Conservation (phyloP, 164 flowering plant species). For the Piper betle region DNA sequence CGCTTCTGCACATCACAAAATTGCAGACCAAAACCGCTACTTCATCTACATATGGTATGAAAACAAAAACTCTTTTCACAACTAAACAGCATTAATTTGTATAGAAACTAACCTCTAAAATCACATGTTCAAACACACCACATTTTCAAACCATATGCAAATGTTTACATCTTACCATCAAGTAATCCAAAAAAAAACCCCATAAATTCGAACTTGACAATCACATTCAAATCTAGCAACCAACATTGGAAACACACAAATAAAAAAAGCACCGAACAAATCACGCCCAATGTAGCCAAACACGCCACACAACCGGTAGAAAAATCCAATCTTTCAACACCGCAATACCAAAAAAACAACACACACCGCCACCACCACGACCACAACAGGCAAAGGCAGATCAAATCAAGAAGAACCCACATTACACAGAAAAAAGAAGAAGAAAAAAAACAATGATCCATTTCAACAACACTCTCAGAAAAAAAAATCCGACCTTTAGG, state of each 20-base stretch:
- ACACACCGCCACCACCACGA: not conserved
- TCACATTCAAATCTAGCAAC: not conserved
- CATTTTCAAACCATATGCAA: too few relatives aligned
- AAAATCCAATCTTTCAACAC: too few relatives aligned
- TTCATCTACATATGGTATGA: too few relatives aligned
- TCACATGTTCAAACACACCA: too few relatives aligned
- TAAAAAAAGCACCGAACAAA: not conserved
- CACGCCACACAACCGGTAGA: not conserved
- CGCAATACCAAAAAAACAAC: too few relatives aligned
- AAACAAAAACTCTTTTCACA: too few relatives aligned
- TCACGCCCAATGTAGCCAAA: not conserved
- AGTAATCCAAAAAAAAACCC: not conserved
- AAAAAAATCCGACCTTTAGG: slow-evolving; percentile 42
- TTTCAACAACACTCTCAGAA: not conserved
- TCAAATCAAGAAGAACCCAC: not conserved
- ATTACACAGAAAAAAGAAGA: not conserved
- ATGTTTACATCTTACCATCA: too few relatives aligned
- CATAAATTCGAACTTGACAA: not conserved
- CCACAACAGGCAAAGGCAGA: not conserved
- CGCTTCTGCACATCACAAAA: too few relatives aligned
- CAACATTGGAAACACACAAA: not conserved
- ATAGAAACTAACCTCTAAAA: too few relatives aligned
- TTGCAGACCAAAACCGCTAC: too few relatives aligned
- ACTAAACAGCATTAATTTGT: too few relatives aligned
- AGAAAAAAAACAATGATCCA: not conserved